Base-by-base conservation (phyloP, 148 eudicot genomes). In the Camellia lanceoleosa region DNA sequence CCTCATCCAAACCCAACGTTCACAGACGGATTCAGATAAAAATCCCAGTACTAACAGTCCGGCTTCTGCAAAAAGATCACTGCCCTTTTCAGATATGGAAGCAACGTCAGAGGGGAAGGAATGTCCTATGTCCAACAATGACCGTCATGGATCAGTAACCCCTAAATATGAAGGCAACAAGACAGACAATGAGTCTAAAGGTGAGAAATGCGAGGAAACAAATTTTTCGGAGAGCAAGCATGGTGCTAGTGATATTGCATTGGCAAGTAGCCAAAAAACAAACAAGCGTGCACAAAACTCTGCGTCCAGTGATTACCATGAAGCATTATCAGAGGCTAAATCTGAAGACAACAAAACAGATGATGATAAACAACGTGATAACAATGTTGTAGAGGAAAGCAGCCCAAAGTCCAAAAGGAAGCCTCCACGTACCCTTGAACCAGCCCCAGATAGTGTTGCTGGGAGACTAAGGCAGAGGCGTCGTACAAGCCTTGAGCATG, bases 1-100 rank as follows among this genome's bases (percentile, higher is more conserved):
- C 87, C 97, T 95, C 75, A 80, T 93, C 74, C 86, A 83, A 78
- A 95, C 97, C 66, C 86, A 79, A 41, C 92, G 90, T 18, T 78
- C 87, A 71, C 87, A 87, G 71, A 74, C 86, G 16, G 81, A 77
- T 54, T 65, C 81, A 47, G 88, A 81, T 56, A 77, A 80, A 59
- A 75, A 56, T 67, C 59, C 46, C 0, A 55, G 16, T 54, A 68
- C 79, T 41, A 84, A 87, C 10, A 77, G 38, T 71, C 88, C 89
- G 43, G 82, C 80, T 41, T 86, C 90, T 54, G 92, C 93, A 42
- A 93, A 91, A 88, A 89, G 92, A 81, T 85, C 91, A 38, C 86
- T 93, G 54, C 84, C 92, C 82, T 90, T 89, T 79, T 75, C 87
- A 58, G 89, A 81, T 63, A 75, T 70, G 23, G 89, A 89, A 77